Evolutionary conservation across 495 filamentous ascomycete genomes (phyloP).

Genomic region (Entonaema liquescens): DNA sequence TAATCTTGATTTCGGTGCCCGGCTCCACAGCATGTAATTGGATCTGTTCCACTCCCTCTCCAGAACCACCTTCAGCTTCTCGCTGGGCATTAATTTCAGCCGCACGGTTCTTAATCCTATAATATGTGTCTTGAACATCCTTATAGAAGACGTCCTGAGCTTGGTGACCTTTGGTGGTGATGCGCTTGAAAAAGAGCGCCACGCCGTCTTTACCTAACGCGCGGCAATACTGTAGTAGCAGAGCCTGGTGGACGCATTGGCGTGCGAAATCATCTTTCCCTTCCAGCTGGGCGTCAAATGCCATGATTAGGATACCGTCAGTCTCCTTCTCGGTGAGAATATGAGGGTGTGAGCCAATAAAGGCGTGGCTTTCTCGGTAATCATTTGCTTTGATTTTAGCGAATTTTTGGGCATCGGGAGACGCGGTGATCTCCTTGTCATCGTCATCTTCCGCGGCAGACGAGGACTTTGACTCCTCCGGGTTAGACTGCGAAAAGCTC

Average conservation of each 20-base stretch:
- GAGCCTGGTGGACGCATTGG: conserved; percentile 92
- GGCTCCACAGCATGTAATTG: conserved; percentile 97
- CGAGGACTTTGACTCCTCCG: conserved; percentile 37
- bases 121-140: conserved; percentile 88
- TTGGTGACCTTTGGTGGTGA: conserved; percentile 90
- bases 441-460: conserved; percentile 63
- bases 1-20: conserved; percentile 90
- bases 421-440: conserved; percentile 77
- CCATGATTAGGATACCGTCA: conserved; percentile 88
- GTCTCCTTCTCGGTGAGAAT: conserved; percentile 89
- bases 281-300: conserved; percentile 84
- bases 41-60: conserved; percentile 89
- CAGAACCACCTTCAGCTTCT: conserved; percentile 70
- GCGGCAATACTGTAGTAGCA: conserved; percentile 93
- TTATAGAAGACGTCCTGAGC: conserved; percentile 91
- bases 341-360: conserved; percentile 75
- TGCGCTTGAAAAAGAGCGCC: conserved; percentile 92
- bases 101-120: conserved; percentile 77
- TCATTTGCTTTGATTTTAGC: conserved; percentile 78
- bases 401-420: conserved; percentile 78
- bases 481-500: conserved; percentile 45
- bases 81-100: conserved; percentile 76
- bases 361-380: conserved; percentile 76
- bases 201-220: conserved; percentile 89
- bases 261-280: conserved; percentile 78